Percentiles rank a stretch among this genome's conserved stretches.
These are phyloP conservation scores for Colletotrichum acutatum DNA, from an alignment of 2,329 filamentous ascomycete genomes.

Conservation along the genomic window DNA sequence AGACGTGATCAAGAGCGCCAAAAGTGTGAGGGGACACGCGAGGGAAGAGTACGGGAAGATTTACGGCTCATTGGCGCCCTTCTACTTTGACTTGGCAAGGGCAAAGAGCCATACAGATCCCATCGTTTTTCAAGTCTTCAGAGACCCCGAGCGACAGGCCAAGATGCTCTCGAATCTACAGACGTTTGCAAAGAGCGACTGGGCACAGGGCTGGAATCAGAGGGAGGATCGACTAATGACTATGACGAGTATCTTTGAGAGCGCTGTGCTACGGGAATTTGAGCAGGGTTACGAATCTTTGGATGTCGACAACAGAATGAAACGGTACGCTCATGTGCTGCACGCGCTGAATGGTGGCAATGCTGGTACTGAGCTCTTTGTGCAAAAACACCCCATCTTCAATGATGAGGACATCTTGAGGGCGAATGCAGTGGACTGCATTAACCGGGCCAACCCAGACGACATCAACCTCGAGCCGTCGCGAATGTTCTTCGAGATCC, in stretches of 20 bases:
- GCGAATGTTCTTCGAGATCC: conserved; percentile 79
- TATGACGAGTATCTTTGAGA: conserved; percentile 88
- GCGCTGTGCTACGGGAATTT: conserved; percentile 89
- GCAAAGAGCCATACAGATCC: conserved; percentile 82
- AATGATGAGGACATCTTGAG: conserved; percentile 76
- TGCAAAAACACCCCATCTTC: conserved; percentile 89
- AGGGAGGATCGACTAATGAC: conserved; percentile 78
- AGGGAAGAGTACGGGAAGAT: conserved; percentile 91
- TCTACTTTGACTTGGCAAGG: conserved; percentile 84
- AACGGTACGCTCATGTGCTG: conserved; percentile 87
- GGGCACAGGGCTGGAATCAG: conserved; percentile 76
- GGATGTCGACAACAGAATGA: conserved; percentile 91
- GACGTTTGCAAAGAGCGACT: conserved; percentile 84
- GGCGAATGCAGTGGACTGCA: conserved; percentile 79
- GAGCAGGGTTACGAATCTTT: conserved; percentile 90
- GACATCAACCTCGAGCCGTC: conserved; percentile 83
- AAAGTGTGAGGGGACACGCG: conserved; percentile 85
- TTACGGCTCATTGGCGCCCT: conserved; percentile 87
- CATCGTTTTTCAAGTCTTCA: conserved; percentile 86
- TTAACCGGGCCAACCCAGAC: conserved; percentile 75
- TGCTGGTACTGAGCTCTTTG: conserved; percentile 84
- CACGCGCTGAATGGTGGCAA: conserved; percentile 83
- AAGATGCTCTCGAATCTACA: conserved; percentile 86
- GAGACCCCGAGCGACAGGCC: conserved; percentile 90
- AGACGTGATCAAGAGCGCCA: conserved; percentile 74